phyloP scores from a whole-genome alignment of 352 stramenopile genomes.

The Globisporangium echinulatum region DNA sequence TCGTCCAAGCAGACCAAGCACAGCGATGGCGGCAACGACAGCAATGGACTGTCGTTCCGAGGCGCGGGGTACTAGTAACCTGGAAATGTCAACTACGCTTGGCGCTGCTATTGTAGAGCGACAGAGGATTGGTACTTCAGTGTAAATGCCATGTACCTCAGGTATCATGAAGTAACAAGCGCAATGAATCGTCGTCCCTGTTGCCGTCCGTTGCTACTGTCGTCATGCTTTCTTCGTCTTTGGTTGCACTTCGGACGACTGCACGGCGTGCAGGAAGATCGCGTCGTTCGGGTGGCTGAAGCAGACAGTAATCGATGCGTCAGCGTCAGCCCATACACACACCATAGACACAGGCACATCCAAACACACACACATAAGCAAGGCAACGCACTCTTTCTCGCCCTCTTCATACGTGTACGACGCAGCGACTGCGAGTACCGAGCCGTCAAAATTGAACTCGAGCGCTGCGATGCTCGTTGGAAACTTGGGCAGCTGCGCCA shows the following conservation, averaged over 20 bases:
- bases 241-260: conserved; percentile 82
- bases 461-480: conserved; percentile 89
- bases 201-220: too few species aligned
- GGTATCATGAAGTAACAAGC: too few species aligned
- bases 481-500: conserved; percentile 77
- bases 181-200: too few species aligned
- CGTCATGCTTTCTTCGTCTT: conserved; percentile 42
- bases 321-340: not conserved
- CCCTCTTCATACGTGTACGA: conserved; percentile 98
- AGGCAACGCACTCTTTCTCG: conserved; percentile 86
- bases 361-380: not conserved
- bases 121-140: not conserved
- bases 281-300: conserved; percentile 89
- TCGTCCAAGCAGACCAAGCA: conserved; percentile 1
- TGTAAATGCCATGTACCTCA: too few species aligned
- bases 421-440: conserved; percentile 89
- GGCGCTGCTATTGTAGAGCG: not conserved
- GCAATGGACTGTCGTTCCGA: conserved; percentile 8
- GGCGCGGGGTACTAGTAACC: not conserved
- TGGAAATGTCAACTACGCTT: too few species aligned
- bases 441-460: conserved; percentile 93
- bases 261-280: conserved; percentile 89
- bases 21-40: not conserved
- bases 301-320: conserved; percentile 2
- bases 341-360: not conserved